Evolutionary conservation across 768 basidiomycete species (phyloP), one percentile per base, ranked within the genome.

Genomic region (Tephrocybe sp.): DNA sequence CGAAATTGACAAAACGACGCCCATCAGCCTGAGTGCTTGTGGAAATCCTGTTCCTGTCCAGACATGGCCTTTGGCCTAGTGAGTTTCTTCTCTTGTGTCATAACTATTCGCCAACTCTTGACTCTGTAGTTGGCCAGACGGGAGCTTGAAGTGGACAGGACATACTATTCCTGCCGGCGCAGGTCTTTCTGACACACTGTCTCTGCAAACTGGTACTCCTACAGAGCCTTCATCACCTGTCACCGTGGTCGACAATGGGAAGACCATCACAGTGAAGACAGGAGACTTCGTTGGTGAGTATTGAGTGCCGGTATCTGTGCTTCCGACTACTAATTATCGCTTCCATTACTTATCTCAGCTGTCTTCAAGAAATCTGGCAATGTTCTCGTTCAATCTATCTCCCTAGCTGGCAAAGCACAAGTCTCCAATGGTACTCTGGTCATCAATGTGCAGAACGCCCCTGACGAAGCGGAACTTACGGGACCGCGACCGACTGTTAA

Each of bases 51-150:
- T 67, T 15, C 61, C 64, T 9, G 50, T 67, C 13, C 66, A 67
- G 48, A 69, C 61, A 15, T 71, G 70, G 70, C 69, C 69, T 3
- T 50, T 71, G 44, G 69, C 70, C 33, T 71, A 64, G 69, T 69
- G 36, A 41, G 66, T 60, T 36, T 2, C 13, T 27, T 50, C 10
- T 41, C 39, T n/a, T n/a, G n/a, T n/a, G n/a, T n/a, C 11, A 16
- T 19, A 12, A 18, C 21, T 4, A 19, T 12, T 4, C 3, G 25
- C n/a, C 19, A 15, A 3, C 12, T 25, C 44, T 24, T 2, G 18
- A n/a, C 37, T 21, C 13, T 23, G 15, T 30, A 69, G 69, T 41
- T 71, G 69, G 69, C 69, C 70, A 12, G 70, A 71, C 40, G 70
- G 69, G 23, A 67, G 61, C 42, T 51, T 71, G 11, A 71, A 71